phyloP scores from a whole-genome alignment of 2,329 filamentous ascomycete species.

The Leptodontidium sp. region DNA sequence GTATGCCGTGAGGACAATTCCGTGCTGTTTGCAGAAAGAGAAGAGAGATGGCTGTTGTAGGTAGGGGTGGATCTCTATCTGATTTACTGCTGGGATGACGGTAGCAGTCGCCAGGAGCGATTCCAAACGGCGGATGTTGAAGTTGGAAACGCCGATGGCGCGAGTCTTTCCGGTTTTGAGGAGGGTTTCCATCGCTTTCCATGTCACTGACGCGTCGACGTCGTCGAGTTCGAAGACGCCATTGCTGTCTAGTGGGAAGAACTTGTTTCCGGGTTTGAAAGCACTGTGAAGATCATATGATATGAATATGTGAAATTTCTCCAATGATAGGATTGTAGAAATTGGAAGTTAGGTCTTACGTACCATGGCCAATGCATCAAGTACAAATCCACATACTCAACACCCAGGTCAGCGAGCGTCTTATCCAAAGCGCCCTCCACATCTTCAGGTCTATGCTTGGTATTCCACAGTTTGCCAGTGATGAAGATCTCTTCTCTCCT shows the following conservation, averaged over 20 bases:
- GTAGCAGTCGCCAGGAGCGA: conserved; percentile 55
- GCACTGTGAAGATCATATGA: background rate
- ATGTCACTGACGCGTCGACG: conserved; percentile 33
- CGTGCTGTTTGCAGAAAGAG: conserved; percentile 39
- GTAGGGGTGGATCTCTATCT: conserved; percentile 44
- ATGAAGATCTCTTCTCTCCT: conserved; percentile 52
- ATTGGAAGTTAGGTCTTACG: background rate
- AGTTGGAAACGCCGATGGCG: conserved; percentile 46
- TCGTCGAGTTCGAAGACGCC: conserved; percentile 29
- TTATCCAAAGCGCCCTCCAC: conserved; percentile 73
- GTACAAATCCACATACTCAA: conserved; percentile 79
- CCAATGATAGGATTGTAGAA: no score
- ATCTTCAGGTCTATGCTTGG: conserved; percentile 25
- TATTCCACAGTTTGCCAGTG: conserved; percentile 63
- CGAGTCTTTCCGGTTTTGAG: conserved; percentile 40
- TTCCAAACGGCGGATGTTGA: conserved; percentile 55
- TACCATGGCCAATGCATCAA: conserved; percentile 66
- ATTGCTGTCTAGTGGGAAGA: conserved; percentile 28
- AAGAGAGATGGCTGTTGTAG: conserved; percentile 40
- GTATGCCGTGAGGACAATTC: conserved; percentile 70
- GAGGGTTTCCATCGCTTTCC: conserved; percentile 47
- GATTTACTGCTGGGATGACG: conserved; percentile 53
- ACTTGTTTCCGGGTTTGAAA: conserved; percentile 24
- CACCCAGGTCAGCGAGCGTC: conserved; percentile 73
- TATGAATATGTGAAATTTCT: no score